Base-by-base conservation (phyloP, 495 filamentous ascomycete genomes). In the Hypomontagnella submonticulosa region DNA sequence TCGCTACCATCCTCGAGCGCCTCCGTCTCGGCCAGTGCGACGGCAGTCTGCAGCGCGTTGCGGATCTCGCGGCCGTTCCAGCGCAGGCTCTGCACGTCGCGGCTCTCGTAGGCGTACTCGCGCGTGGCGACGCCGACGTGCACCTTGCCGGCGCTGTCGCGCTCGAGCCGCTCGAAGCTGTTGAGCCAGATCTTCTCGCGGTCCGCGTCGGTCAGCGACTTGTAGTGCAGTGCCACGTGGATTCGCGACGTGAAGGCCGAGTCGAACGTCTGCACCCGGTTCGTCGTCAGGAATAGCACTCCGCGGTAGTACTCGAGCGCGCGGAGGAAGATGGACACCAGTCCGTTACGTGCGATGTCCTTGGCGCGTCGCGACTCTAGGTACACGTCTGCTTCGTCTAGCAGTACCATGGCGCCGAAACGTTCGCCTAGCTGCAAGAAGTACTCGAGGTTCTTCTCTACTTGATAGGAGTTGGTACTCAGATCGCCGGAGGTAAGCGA, bases 341-440 rank as follows among this genome's bases (percentile, higher is more conserved):
- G 81, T 1, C 89, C 88, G 68, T 94, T 94, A 53, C 91, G 84
- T 66, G 85, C 83, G 62, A 94, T 85, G 65, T 94, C 89, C 61
- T 86, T 81, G 36, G 88, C 83, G 1, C 84, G 87, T 13, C 90
- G 87, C 52, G 87, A 83, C 77, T 93, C 90, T 4, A 81, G 75
- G 69, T 76, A 81, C 19, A 81, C 79, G 55, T 81, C 79, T 4
- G 78, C 79, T 50, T 81, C 79, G 69, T 81, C 77, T 8, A 80
- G 67, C 1, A 80, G 67, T 12, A 81, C 73, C 12, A 81, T 70
- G 12, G 75, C 77, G 8, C 77, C 79, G 70, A 75, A 81, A 6
- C 77, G 75, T 63, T 80, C 74, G 46, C 75, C 76, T 2, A 81
- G 72, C 8, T 66, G 32, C 1, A 80, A 58, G 64, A 79, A 80